Percentiles rank a stretch among this genome's conserved stretches.
These are phyloP conservation scores for Mycena crocata DNA, from an alignment of 768 basidiomycete genomes.

Conservation along the genomic window DNA sequence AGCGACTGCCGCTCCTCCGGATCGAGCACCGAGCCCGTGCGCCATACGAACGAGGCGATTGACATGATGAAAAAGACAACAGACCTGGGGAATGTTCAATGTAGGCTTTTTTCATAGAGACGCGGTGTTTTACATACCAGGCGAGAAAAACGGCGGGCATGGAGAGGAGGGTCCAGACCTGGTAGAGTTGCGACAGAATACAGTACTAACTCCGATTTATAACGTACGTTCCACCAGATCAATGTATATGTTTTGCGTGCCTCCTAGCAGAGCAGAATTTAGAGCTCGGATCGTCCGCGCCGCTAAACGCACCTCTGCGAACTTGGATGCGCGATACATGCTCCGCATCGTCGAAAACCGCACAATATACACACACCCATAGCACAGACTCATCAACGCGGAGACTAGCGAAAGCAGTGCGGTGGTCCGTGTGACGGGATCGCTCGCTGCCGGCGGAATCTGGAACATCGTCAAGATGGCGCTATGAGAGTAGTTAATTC, in stretches of 20 bases:
- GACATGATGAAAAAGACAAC: slow-evolving; percentile 73
- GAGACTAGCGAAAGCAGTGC: slow-evolving; percentile 75
- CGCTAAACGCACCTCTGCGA: slow-evolving; percentile 67
- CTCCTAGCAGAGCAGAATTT: slow-evolving; percentile 56
- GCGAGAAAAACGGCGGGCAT: slow-evolving; percentile 79
- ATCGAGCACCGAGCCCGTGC: slow-evolving; percentile 65
- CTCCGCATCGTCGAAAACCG: slow-evolving; percentile 79
- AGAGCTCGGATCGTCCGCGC: not conserved
- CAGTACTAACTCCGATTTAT: not conserved
- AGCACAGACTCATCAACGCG: slow-evolving; percentile 77
- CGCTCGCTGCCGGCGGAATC: slow-evolving; percentile 59
- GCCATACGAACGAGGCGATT: slow-evolving; percentile 79
- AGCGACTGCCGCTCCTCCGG: slow-evolving; percentile 50
- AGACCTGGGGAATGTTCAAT: slow-evolving; percentile 54
- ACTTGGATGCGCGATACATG: slow-evolving; percentile 76
- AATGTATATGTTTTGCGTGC: slow-evolving; percentile 52
- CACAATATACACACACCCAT: slow-evolving; percentile 80
- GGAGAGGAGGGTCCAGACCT: slow-evolving; percentile 68
- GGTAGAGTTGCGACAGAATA: not conserved
- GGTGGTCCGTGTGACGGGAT: slow-evolving; percentile 71
- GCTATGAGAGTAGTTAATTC: slow-evolving; percentile 45
- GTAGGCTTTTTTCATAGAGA: not conserved
- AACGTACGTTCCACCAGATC: slow-evolving; percentile 58
- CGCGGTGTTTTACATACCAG: slow-evolving; percentile 53
- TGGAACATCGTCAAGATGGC: slow-evolving; percentile 81